Evolutionary conservation across 2,329 filamentous ascomycete genomes (phyloP).

Genomic region (Microsporum canis): DNA sequence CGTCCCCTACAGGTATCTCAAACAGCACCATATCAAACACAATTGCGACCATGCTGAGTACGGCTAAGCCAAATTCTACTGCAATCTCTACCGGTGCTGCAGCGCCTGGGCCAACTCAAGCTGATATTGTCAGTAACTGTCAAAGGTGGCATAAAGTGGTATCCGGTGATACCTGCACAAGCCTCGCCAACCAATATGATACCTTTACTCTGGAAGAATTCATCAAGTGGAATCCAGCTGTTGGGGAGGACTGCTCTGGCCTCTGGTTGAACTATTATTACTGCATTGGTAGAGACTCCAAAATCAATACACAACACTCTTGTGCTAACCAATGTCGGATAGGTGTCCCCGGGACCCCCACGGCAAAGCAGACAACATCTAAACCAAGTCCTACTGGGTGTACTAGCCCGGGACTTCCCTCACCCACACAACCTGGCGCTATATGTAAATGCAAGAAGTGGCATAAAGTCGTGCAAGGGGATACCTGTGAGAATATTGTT

Average conservation of each 20-base stretch:
- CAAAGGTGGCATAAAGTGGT: conserved; percentile 3
- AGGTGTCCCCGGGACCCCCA: conserved; percentile 4
- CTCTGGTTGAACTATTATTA: conserved; percentile 10
- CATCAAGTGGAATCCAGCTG: conserved; percentile 7
- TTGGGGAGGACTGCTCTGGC: not conserved
- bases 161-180: not conserved
- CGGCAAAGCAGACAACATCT: not conserved
- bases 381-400: not conserved
- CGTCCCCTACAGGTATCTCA: not conserved
- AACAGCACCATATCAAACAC: not conserved
- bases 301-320: not conserved
- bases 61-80: not conserved
- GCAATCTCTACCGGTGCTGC: not conserved
- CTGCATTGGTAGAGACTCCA: not conserved
- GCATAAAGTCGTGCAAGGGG: conserved; percentile 17
- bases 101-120: conserved; percentile 2
- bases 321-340: not conserved
- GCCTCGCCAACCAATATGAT: not conserved
- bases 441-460: conserved; percentile 18
- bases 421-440: conserved; percentile 14
- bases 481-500: conserved; percentile 18
- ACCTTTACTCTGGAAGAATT: not conserved
- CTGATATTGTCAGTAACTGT: conserved; percentile 4
- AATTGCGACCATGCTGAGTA: not conserved
- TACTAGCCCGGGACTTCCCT: not conserved